Evolutionary conservation across 1,284 basidiomycete genomes (phyloP).

Genomic region (Thelephora terrestris): DNA sequence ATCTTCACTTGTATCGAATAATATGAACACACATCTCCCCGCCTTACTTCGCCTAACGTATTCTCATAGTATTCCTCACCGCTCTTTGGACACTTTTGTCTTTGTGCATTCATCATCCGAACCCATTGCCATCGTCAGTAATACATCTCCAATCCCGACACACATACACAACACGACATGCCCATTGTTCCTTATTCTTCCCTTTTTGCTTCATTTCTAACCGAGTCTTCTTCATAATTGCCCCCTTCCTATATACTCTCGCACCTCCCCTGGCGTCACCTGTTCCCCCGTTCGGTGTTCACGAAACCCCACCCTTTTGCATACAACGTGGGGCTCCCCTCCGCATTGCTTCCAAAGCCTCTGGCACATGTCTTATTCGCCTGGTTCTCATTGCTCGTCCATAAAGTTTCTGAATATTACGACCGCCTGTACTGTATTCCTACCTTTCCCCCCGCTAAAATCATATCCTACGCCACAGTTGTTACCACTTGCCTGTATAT

Average conservation of each 20-base stretch:
- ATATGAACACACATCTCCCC: slow-evolving; percentile 11
- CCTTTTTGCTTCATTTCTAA: slow-evolving; percentile 13
- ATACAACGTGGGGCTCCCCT: too few relatives aligned
- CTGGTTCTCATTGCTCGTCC: too few relatives aligned
- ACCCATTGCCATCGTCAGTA: neutral
- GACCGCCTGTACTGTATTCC: too few relatives aligned
- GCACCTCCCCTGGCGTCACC: too few relatives aligned
- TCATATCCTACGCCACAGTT: too few relatives aligned
- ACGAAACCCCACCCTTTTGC: too few relatives aligned
- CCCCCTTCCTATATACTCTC: neutral
- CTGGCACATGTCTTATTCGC: too few relatives aligned
- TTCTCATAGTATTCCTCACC: slow-evolving; percentile 1
- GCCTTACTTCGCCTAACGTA: neutral
- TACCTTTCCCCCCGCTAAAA: too few relatives aligned
- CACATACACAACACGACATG: slow-evolving; percentile 16
- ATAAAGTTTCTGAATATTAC: too few relatives aligned
- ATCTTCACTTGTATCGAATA: slow-evolving; percentile 12
- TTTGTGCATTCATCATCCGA: neutral
- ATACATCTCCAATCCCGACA: slow-evolving; percentile 7
- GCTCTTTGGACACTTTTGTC: neutral
- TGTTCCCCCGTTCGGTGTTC: too few relatives aligned
- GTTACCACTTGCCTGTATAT: too few relatives aligned
- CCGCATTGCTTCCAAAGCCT: too few relatives aligned
- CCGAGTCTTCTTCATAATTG: neutral
- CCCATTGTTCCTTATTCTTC: slow-evolving; percentile 11